phyloP scores from a whole-genome alignment of 352 stramenopile species.

The Globisporangium solare region DNA sequence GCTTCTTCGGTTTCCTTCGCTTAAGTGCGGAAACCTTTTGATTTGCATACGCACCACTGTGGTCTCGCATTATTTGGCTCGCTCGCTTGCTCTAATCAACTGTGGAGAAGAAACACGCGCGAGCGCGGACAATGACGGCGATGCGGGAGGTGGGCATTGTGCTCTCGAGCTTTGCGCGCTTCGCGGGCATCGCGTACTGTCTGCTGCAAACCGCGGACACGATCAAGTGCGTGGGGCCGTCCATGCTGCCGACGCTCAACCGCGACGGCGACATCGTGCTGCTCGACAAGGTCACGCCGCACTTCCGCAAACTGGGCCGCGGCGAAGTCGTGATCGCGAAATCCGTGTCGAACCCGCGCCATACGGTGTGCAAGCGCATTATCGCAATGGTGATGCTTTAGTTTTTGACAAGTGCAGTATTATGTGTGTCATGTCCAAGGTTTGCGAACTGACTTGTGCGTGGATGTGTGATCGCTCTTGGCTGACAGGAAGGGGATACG shows the following conservation, averaged over 20 bases:
- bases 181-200: conserved; percentile 69
- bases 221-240: conserved; percentile 86
- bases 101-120: neutral
- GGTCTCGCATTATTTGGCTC: neutral
- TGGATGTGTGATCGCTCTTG: too few species aligned
- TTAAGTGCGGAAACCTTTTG: neutral
- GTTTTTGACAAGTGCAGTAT: neutral
- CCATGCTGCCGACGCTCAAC: conserved; percentile 90
- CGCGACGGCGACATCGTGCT: conserved; percentile 87
- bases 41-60: neutral
- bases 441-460: neutral
- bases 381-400: conserved; percentile 52
- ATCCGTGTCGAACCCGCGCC: conserved; percentile 75
- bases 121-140: conserved; percentile 11
- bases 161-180: conserved; percentile 68
- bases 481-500: conserved; percentile 61
- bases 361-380: conserved; percentile 90
- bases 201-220: conserved; percentile 66
- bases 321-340: conserved; percentile 89
- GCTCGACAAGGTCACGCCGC: conserved; percentile 84
- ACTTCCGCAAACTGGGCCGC: conserved; percentile 48
- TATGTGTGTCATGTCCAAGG: neutral
- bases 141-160: conserved; percentile 42
- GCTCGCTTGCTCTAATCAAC: too few species aligned
- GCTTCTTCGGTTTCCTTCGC: neutral